Conservation (phyloP, 2,329 filamentous ascomycete genomes). For the Thelonectria rubi region DNA sequence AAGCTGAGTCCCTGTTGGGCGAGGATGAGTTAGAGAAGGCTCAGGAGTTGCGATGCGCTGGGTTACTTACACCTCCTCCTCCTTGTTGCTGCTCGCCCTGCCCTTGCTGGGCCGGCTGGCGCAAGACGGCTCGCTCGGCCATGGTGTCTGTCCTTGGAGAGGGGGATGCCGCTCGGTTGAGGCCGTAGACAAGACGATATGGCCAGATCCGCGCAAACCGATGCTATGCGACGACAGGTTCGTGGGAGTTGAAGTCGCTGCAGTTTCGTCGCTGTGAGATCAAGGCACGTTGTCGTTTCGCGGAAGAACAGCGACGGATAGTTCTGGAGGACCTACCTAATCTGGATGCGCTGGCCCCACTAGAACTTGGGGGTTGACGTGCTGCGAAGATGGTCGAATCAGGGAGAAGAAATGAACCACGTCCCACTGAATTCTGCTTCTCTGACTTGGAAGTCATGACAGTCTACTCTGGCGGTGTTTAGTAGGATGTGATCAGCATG, state of each 20-base stretch:
- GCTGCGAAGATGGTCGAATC: conserved; percentile 16
- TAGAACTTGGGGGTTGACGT: conserved; percentile 22
- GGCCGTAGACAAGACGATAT: background rate
- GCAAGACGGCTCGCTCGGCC: conserved; percentile 41
- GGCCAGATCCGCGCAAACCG: conserved; percentile 1
- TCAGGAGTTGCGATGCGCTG: conserved; percentile 6
- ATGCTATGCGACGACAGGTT: conserved; percentile 5
- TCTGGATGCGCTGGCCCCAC: conserved; percentile 5
- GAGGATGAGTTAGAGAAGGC: conserved; percentile 22
- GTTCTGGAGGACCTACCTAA: conserved; percentile 17
- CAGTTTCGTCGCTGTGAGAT: conserved; percentile 16
- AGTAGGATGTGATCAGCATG: no score
- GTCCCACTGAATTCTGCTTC: conserved; percentile 4
- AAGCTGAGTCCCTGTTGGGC: conserved; percentile 49
- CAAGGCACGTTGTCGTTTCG: conserved; percentile 13
- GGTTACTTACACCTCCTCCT: conserved; percentile 42
- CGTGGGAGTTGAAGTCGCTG: conserved; percentile 11
- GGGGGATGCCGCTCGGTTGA: background rate
- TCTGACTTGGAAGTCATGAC: background rate
- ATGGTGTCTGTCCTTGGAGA: conserved; percentile 32
- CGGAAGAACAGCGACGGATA: background rate
- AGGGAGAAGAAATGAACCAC: conserved; percentile 10
- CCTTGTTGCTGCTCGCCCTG: conserved; percentile 40
- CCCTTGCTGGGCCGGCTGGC: conserved; percentile 33
- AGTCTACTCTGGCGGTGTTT: no score